Evolutionary conservation across 352 stramenopile genomes (phyloP).

Genomic region (Lagenidium sp.): DNA sequence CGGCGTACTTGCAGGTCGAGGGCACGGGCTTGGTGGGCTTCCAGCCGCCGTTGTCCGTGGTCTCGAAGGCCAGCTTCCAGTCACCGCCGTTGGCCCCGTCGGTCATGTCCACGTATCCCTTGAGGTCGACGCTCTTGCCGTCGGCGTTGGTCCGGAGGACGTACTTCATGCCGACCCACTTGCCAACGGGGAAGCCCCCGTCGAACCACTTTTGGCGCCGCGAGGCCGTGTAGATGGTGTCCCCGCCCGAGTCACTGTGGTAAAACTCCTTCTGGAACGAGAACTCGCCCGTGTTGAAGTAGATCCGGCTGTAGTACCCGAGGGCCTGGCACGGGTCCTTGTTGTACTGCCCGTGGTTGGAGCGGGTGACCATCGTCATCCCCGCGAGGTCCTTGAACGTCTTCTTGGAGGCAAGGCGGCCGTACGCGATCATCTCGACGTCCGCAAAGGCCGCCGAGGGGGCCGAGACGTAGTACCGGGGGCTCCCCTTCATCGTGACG

Average conservation of each 20-base stretch:
- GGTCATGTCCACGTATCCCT: not conserved
- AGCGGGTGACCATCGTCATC: constrained; percentile 4
- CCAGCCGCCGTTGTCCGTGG: not conserved
- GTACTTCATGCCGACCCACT: constrained; percentile 4
- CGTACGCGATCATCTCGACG: constrained; percentile 4
- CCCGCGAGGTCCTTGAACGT: constrained; percentile 2
- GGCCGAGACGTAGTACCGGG: constrained; percentile 3
- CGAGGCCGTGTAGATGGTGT: constrained; percentile 1
- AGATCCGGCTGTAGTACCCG: constrained; percentile 4
- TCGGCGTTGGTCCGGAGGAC: not conserved
- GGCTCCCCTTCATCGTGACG: constrained; percentile 2
- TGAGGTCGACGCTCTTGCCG: not conserved
- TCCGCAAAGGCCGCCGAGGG: not conserved
- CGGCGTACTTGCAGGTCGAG: not conserved
- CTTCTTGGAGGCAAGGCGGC: not conserved
- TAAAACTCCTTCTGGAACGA: constrained; percentile 4
- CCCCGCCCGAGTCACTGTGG: not conserved
- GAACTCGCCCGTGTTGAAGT: constrained; percentile 5
- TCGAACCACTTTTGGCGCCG: constrained; percentile 1
- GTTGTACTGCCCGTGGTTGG: constrained; percentile 1
- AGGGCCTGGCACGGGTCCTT: constrained; percentile 4
- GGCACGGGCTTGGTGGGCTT: not conserved
- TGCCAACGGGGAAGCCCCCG: constrained; percentile 1
- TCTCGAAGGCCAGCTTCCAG: not conserved
- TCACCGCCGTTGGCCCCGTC: not conserved